Evolutionary conservation across 176 grass and related monocot genomes (phyloP).

Genomic region (Bromus sterilis): DNA sequence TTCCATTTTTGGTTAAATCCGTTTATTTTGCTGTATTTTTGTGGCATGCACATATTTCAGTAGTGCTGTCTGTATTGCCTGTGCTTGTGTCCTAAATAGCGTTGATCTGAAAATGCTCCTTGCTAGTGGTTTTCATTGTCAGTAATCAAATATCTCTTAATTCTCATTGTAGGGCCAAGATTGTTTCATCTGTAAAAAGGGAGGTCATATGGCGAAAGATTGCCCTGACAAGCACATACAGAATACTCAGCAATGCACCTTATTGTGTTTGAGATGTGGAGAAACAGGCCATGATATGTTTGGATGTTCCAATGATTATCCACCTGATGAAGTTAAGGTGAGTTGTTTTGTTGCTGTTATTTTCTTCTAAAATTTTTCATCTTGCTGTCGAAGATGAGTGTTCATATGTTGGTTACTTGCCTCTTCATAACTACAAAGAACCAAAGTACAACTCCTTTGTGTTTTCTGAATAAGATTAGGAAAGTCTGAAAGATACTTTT

Average conservation of each 20-base stretch:
- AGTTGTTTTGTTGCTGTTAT: not conserved
- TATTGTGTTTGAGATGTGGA: slow-evolving; percentile 80
- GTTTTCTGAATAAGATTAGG: not conserved
- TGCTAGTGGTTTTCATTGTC: not conserved
- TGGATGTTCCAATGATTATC: slow-evolving; percentile 68
- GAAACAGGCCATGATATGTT: slow-evolving; percentile 77
- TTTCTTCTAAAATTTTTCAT: not conserved
- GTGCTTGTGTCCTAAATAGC: not conserved
- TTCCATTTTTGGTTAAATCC: not conserved
- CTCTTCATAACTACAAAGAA: not conserved
- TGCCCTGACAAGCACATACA: slow-evolving; percentile 88
- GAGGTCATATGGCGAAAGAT: slow-evolving; percentile 73
- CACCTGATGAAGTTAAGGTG: slow-evolving; percentile 71
- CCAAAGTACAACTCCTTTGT: not conserved
- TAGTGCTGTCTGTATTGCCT: not conserved
- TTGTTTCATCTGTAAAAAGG: slow-evolving; percentile 89
- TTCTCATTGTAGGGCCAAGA: slow-evolving; percentile 65
- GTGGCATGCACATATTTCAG: not conserved
- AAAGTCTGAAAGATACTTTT: not conserved
- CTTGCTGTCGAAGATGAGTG: not conserved
- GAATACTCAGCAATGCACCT: slow-evolving; percentile 34
- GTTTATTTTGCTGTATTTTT: not conserved
- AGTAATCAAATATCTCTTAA: not conserved
- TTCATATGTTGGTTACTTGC: not conserved
- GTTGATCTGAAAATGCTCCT: not conserved